phyloP scores from a whole-genome alignment of 495 filamentous ascomycete genomes.

The Letharia lupina region DNA sequence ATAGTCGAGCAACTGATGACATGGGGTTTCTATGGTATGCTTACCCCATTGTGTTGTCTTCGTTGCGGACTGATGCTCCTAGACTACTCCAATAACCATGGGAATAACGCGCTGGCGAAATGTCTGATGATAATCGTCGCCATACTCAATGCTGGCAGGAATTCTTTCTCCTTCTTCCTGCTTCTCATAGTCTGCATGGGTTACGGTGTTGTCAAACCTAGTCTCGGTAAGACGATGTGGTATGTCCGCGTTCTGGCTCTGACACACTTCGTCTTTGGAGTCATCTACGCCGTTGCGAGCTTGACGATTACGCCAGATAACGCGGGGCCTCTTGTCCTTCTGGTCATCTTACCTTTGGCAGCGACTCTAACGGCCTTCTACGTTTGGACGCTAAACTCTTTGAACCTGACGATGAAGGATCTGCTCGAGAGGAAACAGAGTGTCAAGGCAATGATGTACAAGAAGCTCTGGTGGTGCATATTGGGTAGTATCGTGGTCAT shows the following conservation, averaged over 20 bases:
- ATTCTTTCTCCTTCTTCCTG: conserved; percentile 98
- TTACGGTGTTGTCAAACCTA: conserved; percentile 94
- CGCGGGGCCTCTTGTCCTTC: conserved; percentile 76
- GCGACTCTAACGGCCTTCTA: conserved; percentile 95
- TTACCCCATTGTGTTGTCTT: not conserved
- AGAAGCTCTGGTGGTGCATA: conserved; percentile 98
- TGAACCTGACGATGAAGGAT: conserved; percentile 93
- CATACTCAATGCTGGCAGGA: conserved; percentile 83
- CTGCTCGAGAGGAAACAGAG: conserved; percentile 87
- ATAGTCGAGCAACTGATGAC: conserved; percentile 95
- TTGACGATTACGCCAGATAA: conserved; percentile 72
- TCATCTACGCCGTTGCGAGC: conserved; percentile 86
- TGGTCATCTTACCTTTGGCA: conserved; percentile 88
- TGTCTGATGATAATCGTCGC: conserved; percentile 82
- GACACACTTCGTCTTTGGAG: conserved; percentile 87
- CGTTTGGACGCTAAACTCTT: conserved; percentile 94
- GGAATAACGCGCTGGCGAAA: conserved; percentile 69
- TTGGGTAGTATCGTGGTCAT: conserved; percentile 86
- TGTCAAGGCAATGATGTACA: conserved; percentile 92
- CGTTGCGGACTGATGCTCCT: conserved; percentile 13
- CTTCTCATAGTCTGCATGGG: conserved; percentile 99
- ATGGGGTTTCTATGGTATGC: conserved; percentile 79
- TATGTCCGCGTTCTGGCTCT: conserved; percentile 87
- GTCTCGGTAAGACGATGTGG: conserved; percentile 88
- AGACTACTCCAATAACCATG: conserved; percentile 89